phyloP scores from a whole-genome alignment of 495 filamentous ascomycete species.

The Terfezia boudieri region DNA sequence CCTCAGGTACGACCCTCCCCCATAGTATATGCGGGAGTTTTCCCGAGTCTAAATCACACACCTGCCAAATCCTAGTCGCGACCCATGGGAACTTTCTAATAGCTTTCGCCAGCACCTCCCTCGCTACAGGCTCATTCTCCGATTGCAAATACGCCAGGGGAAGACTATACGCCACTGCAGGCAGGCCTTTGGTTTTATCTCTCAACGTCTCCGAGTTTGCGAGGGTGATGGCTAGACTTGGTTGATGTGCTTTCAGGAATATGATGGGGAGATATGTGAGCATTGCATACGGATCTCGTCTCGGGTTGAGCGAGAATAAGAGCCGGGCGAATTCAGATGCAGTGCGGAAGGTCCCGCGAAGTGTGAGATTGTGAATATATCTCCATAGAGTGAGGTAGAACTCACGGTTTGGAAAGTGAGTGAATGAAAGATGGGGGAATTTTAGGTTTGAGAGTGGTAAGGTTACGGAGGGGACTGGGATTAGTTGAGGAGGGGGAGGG shows the following conservation, averaged over 20 bases:
- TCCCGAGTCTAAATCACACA: conserved; percentile 42
- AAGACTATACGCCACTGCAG: conserved; percentile 38
- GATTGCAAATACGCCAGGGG: conserved; percentile 51
- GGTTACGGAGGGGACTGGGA: no score
- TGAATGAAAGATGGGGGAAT: conserved; percentile 44
- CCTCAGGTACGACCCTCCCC: conserved; percentile 45
- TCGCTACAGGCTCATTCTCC: conserved; percentile 38
- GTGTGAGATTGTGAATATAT: conserved; percentile 58
- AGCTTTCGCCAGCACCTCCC: conserved; percentile 35
- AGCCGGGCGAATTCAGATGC: conserved; percentile 85
- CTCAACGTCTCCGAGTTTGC: conserved; percentile 35
- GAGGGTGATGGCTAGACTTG: conserved; percentile 50
- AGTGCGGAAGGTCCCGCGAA: conserved; percentile 85
- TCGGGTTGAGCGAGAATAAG: conserved; percentile 48
- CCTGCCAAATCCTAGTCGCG: conserved; percentile 50
- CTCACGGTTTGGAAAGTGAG: conserved; percentile 65
- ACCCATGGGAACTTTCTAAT: conserved; percentile 65
- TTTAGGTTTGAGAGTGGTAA: background rate
- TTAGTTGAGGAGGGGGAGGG: background rate
- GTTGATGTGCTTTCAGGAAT: conserved; percentile 56
- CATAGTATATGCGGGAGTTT: conserved; percentile 48
- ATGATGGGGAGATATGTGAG: conserved; percentile 58
- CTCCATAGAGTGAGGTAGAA: conserved; percentile 78
- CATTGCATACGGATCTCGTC: conserved; percentile 61
- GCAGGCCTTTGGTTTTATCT: conserved; percentile 34